phyloP scores from a whole-genome alignment of 352 stramenopile species.

The Globisporangium lucens region DNA sequence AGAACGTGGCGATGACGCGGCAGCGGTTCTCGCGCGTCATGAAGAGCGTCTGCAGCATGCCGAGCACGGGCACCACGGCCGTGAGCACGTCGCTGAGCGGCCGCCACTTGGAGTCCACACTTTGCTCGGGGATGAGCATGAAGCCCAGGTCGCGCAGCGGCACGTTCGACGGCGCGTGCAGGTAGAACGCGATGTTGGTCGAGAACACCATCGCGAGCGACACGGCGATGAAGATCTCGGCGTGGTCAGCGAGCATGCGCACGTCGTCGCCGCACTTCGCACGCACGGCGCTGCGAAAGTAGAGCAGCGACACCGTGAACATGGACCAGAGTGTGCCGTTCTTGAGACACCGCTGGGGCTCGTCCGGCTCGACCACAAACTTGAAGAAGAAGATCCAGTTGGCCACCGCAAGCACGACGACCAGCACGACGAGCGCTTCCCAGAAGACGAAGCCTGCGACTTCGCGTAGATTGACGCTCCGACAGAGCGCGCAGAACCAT shows the following conservation, averaged over 20 bases:
- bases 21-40: constrained; percentile 52
- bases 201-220: constrained; percentile 65
- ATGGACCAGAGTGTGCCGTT: constrained; percentile 35
- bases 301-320: constrained; percentile 41
- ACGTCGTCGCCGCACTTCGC: constrained; percentile 11
- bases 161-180: constrained; percentile 52
- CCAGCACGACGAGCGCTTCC: constrained; percentile 31
- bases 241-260: constrained; percentile 39
- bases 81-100: constrained; percentile 69
- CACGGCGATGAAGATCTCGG: constrained; percentile 62
- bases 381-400: constrained; percentile 68
- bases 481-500: constrained; percentile 22
- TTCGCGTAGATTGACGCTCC: constrained; percentile 40
- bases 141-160: constrained; percentile 72
- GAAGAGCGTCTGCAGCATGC: constrained; percentile 45
- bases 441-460: constrained; percentile 43
- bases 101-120: constrained; percentile 48
- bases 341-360: constrained; percentile 25
- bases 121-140: constrained; percentile 65
- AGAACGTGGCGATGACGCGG: constrained; percentile 55
- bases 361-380: constrained; percentile 52
- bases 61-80: constrained; percentile 49
- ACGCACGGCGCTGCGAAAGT: constrained; percentile 42
- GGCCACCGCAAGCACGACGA: constrained; percentile 45
- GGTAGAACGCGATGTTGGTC: constrained; percentile 69